These are phyloP conservation scores for Leptosphaerulina australis DNA, from an alignment of 2,329 filamentous ascomycete species.

Conservation along the genomic window DNA sequence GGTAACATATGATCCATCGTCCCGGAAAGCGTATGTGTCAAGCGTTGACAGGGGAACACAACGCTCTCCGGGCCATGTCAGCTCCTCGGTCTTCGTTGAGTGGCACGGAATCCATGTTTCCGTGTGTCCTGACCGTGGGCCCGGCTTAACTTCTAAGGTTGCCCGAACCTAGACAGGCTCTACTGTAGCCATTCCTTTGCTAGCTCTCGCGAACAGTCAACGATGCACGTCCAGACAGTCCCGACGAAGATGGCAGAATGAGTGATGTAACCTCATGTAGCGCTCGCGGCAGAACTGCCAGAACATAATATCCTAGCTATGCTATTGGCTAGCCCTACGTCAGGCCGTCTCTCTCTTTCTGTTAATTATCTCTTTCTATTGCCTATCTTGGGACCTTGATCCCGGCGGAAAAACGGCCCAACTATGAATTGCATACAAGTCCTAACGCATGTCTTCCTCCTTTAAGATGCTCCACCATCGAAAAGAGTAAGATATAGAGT, in stretches of 20 bases:
- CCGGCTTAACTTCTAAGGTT: constrained; percentile 1
- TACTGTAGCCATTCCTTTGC: constrained; percentile 4
- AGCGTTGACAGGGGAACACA: constrained; percentile 10
- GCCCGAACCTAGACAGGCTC: constrained; percentile 1
- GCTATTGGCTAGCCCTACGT: constrained; percentile 1
- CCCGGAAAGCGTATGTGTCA: constrained; percentile 7
- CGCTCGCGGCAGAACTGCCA: not conserved
- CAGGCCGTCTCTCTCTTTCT: not conserved
- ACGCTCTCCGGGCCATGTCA: constrained; percentile 9
- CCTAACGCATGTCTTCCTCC: constrained; percentile 1
- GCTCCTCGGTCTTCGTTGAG: constrained; percentile 6
- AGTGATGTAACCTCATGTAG: constrained; percentile 5
- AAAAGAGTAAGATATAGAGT: constrained; percentile 6
- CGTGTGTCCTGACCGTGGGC: constrained; percentile 1
- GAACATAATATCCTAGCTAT: constrained; percentile 2
- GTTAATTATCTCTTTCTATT: not conserved
- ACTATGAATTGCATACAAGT: not conserved
- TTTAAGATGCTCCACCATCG: constrained; percentile 1
- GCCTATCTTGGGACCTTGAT: not conserved
- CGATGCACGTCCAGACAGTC: constrained; percentile 4
- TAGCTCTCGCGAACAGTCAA: constrained; percentile 2
- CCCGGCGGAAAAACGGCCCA: not conserved
- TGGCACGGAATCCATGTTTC: constrained; percentile 7
- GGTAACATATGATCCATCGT: constrained; percentile 11
- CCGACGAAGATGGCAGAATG: not conserved